Evolutionary conservation across 2,329 filamentous ascomycete species (phyloP).

Genomic region (Colletotrichum shisoi): DNA sequence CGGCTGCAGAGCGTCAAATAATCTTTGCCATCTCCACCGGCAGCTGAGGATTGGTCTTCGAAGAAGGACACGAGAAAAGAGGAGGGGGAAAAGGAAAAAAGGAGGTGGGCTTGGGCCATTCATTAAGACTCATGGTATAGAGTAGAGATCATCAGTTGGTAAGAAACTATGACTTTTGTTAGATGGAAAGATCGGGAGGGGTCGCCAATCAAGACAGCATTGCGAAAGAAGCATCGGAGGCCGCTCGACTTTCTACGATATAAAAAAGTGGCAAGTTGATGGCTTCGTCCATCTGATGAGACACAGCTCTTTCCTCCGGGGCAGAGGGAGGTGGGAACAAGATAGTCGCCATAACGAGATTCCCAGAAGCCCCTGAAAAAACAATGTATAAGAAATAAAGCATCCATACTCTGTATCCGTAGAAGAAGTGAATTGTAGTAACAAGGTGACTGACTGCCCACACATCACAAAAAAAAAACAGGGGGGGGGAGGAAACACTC

Average conservation of each 20-base stretch:
- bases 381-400: not conserved
- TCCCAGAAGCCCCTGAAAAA: conserved; percentile 12
- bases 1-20: conserved; percentile 19
- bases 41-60: not conserved
- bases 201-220: not conserved
- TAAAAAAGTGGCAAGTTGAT: not conserved
- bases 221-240: not conserved
- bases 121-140: too few species aligned
- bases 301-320: not conserved
- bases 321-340: too few species aligned
- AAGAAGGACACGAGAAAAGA: not conserved
- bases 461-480: too few species aligned
- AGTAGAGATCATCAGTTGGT: not conserved
- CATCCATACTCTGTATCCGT: too few species aligned
- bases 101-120: not conserved
- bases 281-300: not conserved
- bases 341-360: not conserved
- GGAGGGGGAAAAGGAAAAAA: not conserved
- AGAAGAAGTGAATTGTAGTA: too few species aligned
- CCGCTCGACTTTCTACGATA: not conserved
- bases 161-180: not conserved
- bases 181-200: not conserved
- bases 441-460: too few species aligned
- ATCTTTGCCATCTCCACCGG: conserved; percentile 13
- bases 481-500: not conserved